Evolutionary conservation across 2,329 filamentous ascomycete species (phyloP).

Genomic region (Volutella citrinella): DNA sequence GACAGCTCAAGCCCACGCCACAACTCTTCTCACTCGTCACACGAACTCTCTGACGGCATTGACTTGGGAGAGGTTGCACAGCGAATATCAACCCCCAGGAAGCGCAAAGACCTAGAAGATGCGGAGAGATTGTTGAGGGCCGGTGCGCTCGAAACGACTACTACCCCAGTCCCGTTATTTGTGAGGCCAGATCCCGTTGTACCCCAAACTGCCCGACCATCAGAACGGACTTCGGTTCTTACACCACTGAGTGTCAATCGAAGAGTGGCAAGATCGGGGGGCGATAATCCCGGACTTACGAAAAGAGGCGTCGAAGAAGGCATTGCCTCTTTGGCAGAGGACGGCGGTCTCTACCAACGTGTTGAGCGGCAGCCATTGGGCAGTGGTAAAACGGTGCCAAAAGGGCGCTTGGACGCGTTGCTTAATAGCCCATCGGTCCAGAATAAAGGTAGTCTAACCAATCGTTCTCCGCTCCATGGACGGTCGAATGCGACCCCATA

Average conservation of each 20-base stretch:
- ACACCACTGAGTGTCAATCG: constrained; percentile 37
- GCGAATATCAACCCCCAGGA: constrained; percentile 34
- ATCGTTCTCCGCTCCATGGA: too few species aligned
- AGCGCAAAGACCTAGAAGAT: constrained; percentile 27
- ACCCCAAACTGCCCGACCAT: constrained; percentile 16
- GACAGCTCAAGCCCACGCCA: constrained; percentile 29
- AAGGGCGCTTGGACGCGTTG: constrained; percentile 31
- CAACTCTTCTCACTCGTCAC: constrained; percentile 13
- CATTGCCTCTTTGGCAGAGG: constrained; percentile 46
- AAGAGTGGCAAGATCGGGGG: constrained; percentile 19
- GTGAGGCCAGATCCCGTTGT: constrained; percentile 14
- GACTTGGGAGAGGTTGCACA: constrained; percentile 46
- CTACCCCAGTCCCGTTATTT: constrained; percentile 17
- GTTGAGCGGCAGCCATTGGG: constrained; percentile 3
- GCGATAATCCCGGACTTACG: constrained; percentile 17
- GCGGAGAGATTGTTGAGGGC: constrained; percentile 9
- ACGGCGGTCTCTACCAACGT: constrained; percentile 36
- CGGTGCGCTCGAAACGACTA: constrained; percentile 7
- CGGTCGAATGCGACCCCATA: too few species aligned
- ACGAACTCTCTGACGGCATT: constrained; percentile 53
- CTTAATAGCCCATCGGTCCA: constrained; percentile 28
- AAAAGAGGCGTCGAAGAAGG: constrained; percentile 30
- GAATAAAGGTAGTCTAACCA: constrained; percentile 10
- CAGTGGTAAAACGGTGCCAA: constrained; percentile 12
- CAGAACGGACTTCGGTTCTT: constrained; percentile 27